Base-by-base conservation (phyloP, 805 yeast genomes). In the Candida ficus region DNA sequence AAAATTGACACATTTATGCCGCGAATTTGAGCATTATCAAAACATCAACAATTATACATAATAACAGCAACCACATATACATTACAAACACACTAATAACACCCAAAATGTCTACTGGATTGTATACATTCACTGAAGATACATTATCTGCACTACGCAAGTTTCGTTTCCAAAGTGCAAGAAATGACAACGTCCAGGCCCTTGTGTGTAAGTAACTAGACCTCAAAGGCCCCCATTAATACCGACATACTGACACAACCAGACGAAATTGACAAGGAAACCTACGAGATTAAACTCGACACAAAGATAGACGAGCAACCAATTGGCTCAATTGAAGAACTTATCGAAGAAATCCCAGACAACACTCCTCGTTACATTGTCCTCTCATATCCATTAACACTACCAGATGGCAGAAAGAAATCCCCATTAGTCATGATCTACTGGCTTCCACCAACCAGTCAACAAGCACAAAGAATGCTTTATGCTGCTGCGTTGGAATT, bases 401-500 rank as follows among this genome's bases (percentile, higher is more conserved):
- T 74, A 8, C 58, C 66, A 25, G 96, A 89, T 52, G 95, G 95
- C 0, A 70, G 95, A 41, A 71, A 75, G 53, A 73, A 78, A 35
- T 71, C 76, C 9, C 96, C 96, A 4, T 71, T 83, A 46, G 86
- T 89, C 2, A 61, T 90, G 57, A 52, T 90, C n/a, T 90, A 88
- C 60, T 90, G 90, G 80, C 74, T 86, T 45, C 97, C 97, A 4
- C 82, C 81, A 20, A 87, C 95, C 0, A 71, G 87, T n/a, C 82
- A 85, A 14, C 91, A 83, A 57, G 85, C 83, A 41, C 69, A 75
- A 54, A 80, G 83, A 60, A 90, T 89, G 97, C 63, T 86, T 36
- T 89, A 88, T 53, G 97, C 96, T 1, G 95, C 93, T 5, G 95
- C 95, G 2, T 75, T 86, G 18, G 96, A 90, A 58, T 63, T 82